Conservation (phyloP, 1,284 basidiomycete species). For the Singerocomus inundabilis region DNA sequence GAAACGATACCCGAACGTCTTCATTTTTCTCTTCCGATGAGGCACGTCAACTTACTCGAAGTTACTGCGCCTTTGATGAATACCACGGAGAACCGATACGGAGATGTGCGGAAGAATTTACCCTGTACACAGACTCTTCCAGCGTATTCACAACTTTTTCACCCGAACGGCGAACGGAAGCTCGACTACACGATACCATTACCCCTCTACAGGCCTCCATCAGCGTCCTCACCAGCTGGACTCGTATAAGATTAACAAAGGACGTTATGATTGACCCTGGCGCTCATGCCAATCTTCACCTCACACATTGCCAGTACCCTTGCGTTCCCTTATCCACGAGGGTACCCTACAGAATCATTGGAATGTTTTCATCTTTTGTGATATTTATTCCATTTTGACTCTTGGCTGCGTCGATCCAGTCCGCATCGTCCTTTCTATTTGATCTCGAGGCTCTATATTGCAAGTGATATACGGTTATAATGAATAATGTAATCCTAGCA, state of each 20-base stretch:
- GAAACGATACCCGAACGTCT: conserved; percentile 37
- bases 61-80: conserved; percentile 27
- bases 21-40: conserved; percentile 52
- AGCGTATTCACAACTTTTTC: conserved; percentile 72
- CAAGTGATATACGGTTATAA: background rate
- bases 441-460: background rate
- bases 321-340: background rate
- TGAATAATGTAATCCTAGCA: background rate
- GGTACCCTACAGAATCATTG: background rate
- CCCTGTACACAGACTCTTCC: conserved; percentile 51
- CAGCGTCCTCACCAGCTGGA: conserved; percentile 4
- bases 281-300: background rate
- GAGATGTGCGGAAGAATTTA: conserved; percentile 18
- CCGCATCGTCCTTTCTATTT: conserved; percentile 10
- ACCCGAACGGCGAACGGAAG: conserved; percentile 68
- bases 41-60: conserved; percentile 42
- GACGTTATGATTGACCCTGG: conserved; percentile 2
- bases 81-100: conserved; percentile 6
- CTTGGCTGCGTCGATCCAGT: conserved; percentile 8
- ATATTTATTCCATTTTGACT: background rate
- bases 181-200: conserved; percentile 65
- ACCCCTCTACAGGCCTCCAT: conserved; percentile 53
- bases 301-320: background rate
- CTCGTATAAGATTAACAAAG: conserved; percentile 4
- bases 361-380: background rate